Evolutionary conservation across 768 basidiomycete genomes (phyloP), one percentile per base, ranked within the genome.

Genomic region (Macrocybe gigantea): DNA sequence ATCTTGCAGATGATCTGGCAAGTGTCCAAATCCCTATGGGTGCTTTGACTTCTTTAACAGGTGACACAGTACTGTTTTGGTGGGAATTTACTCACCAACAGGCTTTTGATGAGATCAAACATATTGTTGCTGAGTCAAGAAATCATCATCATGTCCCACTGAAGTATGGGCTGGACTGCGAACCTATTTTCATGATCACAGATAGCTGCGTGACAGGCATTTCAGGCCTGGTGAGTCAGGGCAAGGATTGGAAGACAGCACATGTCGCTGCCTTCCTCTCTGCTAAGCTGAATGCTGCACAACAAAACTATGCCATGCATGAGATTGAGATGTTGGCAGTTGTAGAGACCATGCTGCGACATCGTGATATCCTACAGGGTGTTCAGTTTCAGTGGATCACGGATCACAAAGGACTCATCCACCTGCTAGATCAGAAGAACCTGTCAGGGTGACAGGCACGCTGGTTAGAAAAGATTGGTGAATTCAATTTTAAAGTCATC

Each of bases 261-360:
- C 47, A 59, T 7, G 64, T 66, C 2, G 64, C 60, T 49, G 43
- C 59, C 49, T 50, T 57, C 49, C 22, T 64, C 55, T 69, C 41
- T 7, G 33, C 30, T 34, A 57, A 50, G 30, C 54, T 54, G 40
- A 59, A 49, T 41, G 53, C 41, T 43, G 60, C 64, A 1, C 47
- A 48, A 36, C 37, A 0, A 45, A 66, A 69, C 45, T 69, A 69
- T 33, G 59, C 64, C 0, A 55, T 60, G 0, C 67, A 52, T 56
- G 13, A 51, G 57, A 29, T 67, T 64, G 50, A 52, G 45, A 49
- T 52, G 48, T 37, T 52, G 4, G 51, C 51, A 6, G 49, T 47
- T 6, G 49, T 50, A 6, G 49, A 50, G 36, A 34, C 49, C 7
- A 53, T 53, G 52, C 14, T 51, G 37, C 8, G 50, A 12, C 44